Evolutionary conservation across 1,139 yeast genomes (phyloP).

Genomic region (Saccharomyces hybrid): DNA sequence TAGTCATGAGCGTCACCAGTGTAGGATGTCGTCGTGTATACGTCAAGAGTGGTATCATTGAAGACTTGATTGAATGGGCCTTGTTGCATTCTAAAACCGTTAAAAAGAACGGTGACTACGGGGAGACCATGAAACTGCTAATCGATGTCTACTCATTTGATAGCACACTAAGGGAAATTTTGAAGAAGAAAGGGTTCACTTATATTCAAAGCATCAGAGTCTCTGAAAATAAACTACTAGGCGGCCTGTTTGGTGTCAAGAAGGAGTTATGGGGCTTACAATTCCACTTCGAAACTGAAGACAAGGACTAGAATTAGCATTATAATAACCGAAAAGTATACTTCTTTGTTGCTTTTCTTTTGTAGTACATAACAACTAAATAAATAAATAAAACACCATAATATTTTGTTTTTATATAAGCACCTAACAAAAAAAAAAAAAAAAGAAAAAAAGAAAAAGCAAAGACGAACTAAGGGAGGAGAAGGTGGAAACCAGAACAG

Average conservation of each 20-base stretch:
- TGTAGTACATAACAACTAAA: neutral
- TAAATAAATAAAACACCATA: neutral
- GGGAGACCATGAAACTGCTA: constrained; percentile 33
- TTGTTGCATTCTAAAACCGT: constrained; percentile 42
- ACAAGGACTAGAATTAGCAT: constrained; percentile 3
- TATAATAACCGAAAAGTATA: neutral
- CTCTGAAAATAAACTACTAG: constrained; percentile 29
- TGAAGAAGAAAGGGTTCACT: constrained; percentile 34
- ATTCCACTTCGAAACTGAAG: constrained; percentile 24
- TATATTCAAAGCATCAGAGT: constrained; percentile 26
- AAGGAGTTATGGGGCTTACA: constrained; percentile 47
- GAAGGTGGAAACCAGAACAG: neutral
- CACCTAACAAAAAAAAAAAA: neutral
- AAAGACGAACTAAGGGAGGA: neutral
- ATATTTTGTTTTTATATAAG: neutral
- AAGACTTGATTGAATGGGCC: constrained; percentile 56
- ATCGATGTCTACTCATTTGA: constrained; percentile 52
- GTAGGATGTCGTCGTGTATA: constrained; percentile 62
- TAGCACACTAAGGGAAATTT: constrained; percentile 32
- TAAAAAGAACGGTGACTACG: constrained; percentile 18
- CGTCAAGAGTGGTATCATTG: constrained; percentile 51
- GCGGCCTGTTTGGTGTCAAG: constrained; percentile 38
- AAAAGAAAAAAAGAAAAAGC: neutral
- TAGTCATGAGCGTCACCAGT: constrained; percentile 47
- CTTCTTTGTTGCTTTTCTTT: neutral